phyloP scores from a whole-genome alignment of 192 early-diverging fungal species.

The Gorgonomyces haynaldii region DNA sequence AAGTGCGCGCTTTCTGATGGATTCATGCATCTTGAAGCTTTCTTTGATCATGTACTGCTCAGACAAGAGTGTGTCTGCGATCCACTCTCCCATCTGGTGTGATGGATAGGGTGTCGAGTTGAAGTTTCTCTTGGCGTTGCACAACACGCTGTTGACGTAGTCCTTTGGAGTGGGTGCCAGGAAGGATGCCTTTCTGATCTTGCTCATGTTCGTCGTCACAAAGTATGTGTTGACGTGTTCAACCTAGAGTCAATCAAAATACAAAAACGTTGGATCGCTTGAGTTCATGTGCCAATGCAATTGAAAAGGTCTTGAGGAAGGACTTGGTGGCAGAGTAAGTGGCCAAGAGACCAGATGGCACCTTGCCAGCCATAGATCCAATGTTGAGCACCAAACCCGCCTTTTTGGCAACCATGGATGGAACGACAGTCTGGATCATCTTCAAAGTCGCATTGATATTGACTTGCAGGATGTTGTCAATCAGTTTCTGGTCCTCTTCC shows the following conservation, averaged over 20 bases:
- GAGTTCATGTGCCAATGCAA: no score
- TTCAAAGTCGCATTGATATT: slow-evolving; percentile 75
- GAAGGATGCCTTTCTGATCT: slow-evolving; percentile 71
- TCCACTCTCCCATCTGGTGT: slow-evolving; percentile 62
- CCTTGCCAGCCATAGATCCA: slow-evolving; percentile 78
- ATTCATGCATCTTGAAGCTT: slow-evolving; percentile 42
- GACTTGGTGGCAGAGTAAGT: slow-evolving; percentile 91
- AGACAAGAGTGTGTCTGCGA: slow-evolving; percentile 45
- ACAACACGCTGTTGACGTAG: slow-evolving; percentile 64
- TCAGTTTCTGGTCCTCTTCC: slow-evolving; percentile 51
- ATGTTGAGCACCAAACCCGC: slow-evolving; percentile 82
- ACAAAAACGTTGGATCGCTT: no score
- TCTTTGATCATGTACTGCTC: slow-evolving; percentile 47
- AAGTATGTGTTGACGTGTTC: slow-evolving; percentile 93
- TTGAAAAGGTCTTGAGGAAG: no score
- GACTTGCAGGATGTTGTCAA: slow-evolving; percentile 69
- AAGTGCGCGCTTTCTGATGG: slow-evolving; percentile 63
- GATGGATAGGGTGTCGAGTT: slow-evolving; percentile 55
- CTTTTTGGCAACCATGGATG: slow-evolving; percentile 64
- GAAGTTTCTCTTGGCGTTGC: slow-evolving; percentile 51
- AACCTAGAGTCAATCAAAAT: slow-evolving; percentile 19
- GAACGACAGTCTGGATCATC: slow-evolving; percentile 67
- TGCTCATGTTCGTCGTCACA: slow-evolving; percentile 90
- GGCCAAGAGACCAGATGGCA: slow-evolving; percentile 69
- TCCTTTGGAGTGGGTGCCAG: slow-evolving; percentile 67